phyloP scores from a whole-genome alignment of 495 filamentous ascomycete species.

The Halenospora varia region DNA sequence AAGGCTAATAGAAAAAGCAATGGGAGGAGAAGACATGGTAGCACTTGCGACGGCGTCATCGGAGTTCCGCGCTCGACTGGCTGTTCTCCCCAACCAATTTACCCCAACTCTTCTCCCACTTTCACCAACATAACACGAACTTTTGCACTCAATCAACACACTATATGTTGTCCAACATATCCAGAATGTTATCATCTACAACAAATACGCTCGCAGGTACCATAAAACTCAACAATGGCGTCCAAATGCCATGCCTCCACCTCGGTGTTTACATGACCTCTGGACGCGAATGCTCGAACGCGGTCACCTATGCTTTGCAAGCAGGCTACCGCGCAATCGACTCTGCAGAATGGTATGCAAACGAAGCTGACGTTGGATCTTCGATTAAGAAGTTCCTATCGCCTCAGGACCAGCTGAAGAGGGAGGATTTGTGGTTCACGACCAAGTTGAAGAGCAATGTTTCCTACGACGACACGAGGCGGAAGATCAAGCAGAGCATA shows the following conservation, averaged over 20 bases:
- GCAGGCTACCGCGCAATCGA: slow-evolving; percentile 53
- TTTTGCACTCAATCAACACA: neutral
- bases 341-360: slow-evolving; percentile 65
- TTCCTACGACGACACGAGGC: slow-evolving; percentile 52
- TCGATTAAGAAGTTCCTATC: slow-evolving; percentile 51
- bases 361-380: slow-evolving; percentile 58
- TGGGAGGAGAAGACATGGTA: too few species aligned
- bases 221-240: slow-evolving; percentile 51
- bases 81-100: too few species aligned
- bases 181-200: neutral
- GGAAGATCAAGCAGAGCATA: slow-evolving; percentile 51
- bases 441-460: slow-evolving; percentile 58
- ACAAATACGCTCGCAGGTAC: slow-evolving; percentile 5
- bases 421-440: slow-evolving; percentile 64
- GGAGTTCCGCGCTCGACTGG: too few species aligned
- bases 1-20: too few species aligned
- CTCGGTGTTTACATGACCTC: slow-evolving; percentile 62
- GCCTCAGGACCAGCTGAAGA: slow-evolving; percentile 34
- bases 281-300: slow-evolving; percentile 40
- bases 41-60: neutral
- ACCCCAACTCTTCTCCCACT: neutral
- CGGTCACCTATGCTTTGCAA: slow-evolving; percentile 48
- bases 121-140: neutral
- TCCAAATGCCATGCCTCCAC: slow-evolving; percentile 59
- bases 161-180: neutral